Conservation (phyloP, 2,329 filamentous ascomycete genomes). For the Sporothrix humicola region DNA sequence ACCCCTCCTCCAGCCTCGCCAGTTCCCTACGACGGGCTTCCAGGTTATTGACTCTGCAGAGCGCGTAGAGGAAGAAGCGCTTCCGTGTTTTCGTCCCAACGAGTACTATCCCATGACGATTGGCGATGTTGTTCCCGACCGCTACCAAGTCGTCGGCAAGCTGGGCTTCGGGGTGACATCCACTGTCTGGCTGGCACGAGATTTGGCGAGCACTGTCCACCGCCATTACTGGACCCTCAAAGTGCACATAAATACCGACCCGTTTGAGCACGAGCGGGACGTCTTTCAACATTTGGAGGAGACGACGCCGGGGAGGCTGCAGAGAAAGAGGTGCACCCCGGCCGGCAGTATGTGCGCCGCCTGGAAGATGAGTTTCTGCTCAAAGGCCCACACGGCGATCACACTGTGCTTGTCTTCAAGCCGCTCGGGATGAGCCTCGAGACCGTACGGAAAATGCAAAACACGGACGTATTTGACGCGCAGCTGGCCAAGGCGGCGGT, state of each 20-base stretch:
- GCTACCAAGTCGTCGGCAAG: conserved; percentile 22
- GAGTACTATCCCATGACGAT: conserved; percentile 16
- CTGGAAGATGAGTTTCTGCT: background rate
- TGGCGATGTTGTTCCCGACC: conserved; percentile 1
- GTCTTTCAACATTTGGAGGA: background rate
- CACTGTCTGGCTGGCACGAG: conserved; percentile 21
- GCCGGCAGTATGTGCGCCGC: background rate
- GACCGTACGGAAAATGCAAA: background rate
- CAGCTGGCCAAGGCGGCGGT: background rate
- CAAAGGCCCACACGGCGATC: conserved; percentile 1
- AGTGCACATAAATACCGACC: background rate
- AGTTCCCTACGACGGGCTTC: conserved; percentile 8
- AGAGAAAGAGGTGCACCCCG: background rate
- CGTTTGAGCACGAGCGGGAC: background rate
- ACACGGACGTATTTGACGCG: background rate
- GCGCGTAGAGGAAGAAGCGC: conserved; percentile 20
- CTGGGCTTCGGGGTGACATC: conserved; percentile 18
- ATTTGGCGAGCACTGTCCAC: background rate
- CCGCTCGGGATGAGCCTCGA: conserved; percentile 16
- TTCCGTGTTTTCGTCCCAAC: background rate
- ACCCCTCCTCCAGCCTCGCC: no score
- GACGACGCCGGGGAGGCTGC: no score
- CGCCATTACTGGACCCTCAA: background rate
- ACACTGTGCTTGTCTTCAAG: conserved; percentile 12
- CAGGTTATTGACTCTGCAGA: background rate